Conservation (phyloP, 2,329 filamentous ascomycete species). For the Aspergillus neoniger region DNA sequence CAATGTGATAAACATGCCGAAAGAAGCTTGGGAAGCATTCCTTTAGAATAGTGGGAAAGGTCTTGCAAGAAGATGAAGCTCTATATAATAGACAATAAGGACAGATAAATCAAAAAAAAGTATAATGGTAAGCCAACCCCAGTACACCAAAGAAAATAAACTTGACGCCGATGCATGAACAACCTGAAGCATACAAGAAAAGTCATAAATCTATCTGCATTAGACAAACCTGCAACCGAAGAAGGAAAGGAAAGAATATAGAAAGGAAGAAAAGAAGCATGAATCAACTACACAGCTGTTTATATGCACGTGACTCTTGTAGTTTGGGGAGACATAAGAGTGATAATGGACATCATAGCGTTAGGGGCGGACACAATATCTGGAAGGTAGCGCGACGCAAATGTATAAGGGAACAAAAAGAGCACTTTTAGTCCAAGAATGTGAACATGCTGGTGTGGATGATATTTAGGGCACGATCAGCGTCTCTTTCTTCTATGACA, state of each 20-base stretch:
- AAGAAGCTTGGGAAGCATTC: too few species aligned
- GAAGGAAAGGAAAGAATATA: not conserved
- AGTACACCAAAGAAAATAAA: too few species aligned
- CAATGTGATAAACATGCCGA: too few species aligned
- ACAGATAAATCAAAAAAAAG: too few species aligned
- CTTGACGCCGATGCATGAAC: too few species aligned
- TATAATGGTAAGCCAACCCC: too few species aligned
- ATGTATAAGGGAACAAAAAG: not conserved
- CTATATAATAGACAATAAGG: too few species aligned
- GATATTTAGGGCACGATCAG: slow-evolving; percentile 91
- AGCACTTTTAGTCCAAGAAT: slow-evolving; percentile 69
- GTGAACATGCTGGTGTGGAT: slow-evolving; percentile 96
- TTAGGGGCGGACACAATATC: slow-evolving; percentile 14
- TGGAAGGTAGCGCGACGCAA: slow-evolving; percentile 2
- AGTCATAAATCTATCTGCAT: too few species aligned
- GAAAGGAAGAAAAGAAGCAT: not conserved
- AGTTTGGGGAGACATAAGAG: not conserved
- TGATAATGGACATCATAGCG: slow-evolving; percentile 20
- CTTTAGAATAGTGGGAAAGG: too few species aligned
- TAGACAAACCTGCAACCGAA: too few species aligned
- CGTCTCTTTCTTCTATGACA: slow-evolving; percentile 88
- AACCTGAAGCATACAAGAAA: too few species aligned
- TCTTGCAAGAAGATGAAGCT: too few species aligned
- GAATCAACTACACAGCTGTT: slow-evolving; percentile 8
- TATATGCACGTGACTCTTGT: not conserved